Evolutionary conservation across 164 flowering plant species (phyloP).

Genomic region (Dillenia suffruticosa): DNA sequence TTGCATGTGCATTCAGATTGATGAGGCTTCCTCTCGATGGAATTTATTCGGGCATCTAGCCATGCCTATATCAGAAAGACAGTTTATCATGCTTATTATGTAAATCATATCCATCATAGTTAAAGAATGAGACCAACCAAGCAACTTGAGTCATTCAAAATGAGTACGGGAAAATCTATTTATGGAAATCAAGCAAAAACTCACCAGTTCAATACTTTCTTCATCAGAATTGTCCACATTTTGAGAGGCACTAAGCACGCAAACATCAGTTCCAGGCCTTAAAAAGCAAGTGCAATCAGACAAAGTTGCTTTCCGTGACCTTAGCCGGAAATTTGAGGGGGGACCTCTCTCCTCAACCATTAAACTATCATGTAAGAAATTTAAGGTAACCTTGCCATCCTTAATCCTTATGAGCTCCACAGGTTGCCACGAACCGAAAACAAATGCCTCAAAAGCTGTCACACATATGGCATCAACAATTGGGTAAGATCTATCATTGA

Average conservation of each 20-base stretch:
- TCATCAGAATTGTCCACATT: constrained; percentile 20
- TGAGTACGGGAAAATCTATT: too few species aligned
- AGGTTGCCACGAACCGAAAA: constrained; percentile 51
- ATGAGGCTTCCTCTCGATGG: constrained; percentile 77
- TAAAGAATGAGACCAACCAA: too few species aligned
- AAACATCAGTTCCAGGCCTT: constrained; percentile 74
- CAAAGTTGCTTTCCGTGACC: constrained; percentile 61
- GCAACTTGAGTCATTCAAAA: too few species aligned
- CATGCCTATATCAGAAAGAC: constrained; percentile 43
- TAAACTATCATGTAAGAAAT: constrained; percentile 30
- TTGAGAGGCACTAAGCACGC: constrained; percentile 36
- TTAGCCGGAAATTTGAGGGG: constrained; percentile 41
- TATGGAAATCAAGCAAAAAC: constrained; percentile 5
- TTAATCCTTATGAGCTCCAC: constrained; percentile 46
- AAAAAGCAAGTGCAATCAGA: constrained; percentile 69
- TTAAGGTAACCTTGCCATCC: constrained; percentile 38
- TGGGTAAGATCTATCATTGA: neutral
- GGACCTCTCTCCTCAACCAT: constrained; percentile 33
- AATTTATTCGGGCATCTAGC: constrained; percentile 75
- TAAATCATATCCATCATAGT: neutral
- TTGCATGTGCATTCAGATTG: constrained; percentile 52
- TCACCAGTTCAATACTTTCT: constrained; percentile 32
- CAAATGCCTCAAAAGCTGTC: constrained; percentile 80
- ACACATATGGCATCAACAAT: constrained; percentile 2
- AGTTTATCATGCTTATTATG: constrained; percentile 1